Base-by-base conservation (phyloP, 345 rosid genomes). In the Streptanthus diversifolius region DNA sequence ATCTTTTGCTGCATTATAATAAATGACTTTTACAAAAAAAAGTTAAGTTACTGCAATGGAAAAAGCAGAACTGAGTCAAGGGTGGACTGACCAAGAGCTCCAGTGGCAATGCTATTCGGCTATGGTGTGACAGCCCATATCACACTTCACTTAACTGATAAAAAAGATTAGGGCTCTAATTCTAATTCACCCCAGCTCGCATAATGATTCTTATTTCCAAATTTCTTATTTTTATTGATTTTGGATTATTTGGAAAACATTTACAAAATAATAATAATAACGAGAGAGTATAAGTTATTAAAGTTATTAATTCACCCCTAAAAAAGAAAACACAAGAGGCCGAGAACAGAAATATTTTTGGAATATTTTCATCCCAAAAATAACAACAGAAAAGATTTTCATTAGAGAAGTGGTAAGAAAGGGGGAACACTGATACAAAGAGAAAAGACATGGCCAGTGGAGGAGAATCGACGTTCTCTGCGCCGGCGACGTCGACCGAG, bases 401-500 rank as follows among this genome's bases (percentile, higher is more conserved):
- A 4, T 29, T 3, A 24, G 8, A 53, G 52, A 56, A 64, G 40
- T 48, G 39, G 66, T 65, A 49, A 58, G 67, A 32, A 19, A 48
- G 4, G 41, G 2, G 18, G 21, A 32, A 22, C 64, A 32, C 41
- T 45, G 18, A 45, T 62, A 64, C 63, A 60, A 51, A 32, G 60
- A 48, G 1, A 19, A 18, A 64, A 48, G 70, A 19, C 66, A 79
- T 77, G 83, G 79, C 70, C 33, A 60, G 15, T 33, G 66, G 72
- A 52, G 71, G 45, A 22, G 77, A 69, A 37, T 73, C 86, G 83
- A 3, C 78, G 79, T 73, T 84, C 78, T 74, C 80, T 6, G 39
- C 62, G 3, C 70, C 75, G 33, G 65, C 48, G 62, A 48, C 57
- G 47, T 2, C 68, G 25, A 43, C 41, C 13, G 51, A 43, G 6